phyloP scores from a whole-genome alignment of 768 basidiomycete genomes.

The Boletus pseudopeckii region DNA sequence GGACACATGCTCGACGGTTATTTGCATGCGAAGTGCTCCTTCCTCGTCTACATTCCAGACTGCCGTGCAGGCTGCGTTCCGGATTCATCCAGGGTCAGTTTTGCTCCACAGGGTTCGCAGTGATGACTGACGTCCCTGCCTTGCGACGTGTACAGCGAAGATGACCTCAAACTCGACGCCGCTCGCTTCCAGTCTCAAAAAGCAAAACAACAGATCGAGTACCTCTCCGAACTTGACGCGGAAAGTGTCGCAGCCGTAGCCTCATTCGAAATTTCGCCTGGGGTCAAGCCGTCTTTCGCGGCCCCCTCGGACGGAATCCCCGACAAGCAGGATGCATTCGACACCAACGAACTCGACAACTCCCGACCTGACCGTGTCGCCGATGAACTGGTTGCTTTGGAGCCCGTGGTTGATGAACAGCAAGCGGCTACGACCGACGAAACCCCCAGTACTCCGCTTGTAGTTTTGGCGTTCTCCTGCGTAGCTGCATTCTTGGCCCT shows the following conservation, averaged over 20 bases:
- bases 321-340: slow-evolving; percentile 14
- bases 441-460: slow-evolving; percentile 5
- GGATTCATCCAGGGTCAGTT: slow-evolving; percentile 36
- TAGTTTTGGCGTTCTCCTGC: slow-evolving; percentile 27
- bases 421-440: neutral
- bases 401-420: neutral
- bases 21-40: slow-evolving; percentile 10
- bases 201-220: slow-evolving; percentile 29
- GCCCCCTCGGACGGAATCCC: slow-evolving; percentile 25
- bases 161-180: slow-evolving; percentile 19
- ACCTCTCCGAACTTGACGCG: slow-evolving; percentile 27
- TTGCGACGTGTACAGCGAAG: slow-evolving; percentile 14
- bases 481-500: slow-evolving; percentile 22
- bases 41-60: slow-evolving; percentile 26
- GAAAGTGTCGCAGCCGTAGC: slow-evolving; percentile 22
- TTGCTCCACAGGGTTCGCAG: slow-evolving; percentile 11
- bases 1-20: slow-evolving; percentile 13
- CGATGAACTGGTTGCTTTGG: neutral
- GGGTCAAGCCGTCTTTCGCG: slow-evolving; percentile 15
- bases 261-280: slow-evolving; percentile 20
- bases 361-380: neutral
- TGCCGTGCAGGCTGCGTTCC: slow-evolving; percentile 35
- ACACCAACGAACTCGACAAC: slow-evolving; percentile 10
- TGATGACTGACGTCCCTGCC: slow-evolving; percentile 10
- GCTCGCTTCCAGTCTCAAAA: slow-evolving; percentile 32